Base-by-base conservation (phyloP, 148 eudicot genomes). In the Dysphania ambrosioides region DNA sequence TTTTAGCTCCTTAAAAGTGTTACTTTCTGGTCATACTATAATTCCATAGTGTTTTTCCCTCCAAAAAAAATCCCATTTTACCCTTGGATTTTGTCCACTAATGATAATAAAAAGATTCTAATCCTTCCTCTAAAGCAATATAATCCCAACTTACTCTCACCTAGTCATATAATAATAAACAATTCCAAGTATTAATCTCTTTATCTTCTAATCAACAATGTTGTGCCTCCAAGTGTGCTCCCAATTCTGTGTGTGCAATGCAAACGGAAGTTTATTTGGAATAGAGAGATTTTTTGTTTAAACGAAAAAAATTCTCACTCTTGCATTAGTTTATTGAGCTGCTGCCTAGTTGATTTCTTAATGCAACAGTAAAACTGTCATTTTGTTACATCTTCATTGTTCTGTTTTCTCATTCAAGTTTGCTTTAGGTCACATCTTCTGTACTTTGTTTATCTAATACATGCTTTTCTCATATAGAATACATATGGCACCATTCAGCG, bases 401-500 rank as follows among this genome's bases (percentile, higher is more conserved):
- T 53, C 2, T 53, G 24, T 59, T 12, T 55, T 38, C 59, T 10
- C 65, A 16, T 27, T 57, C 61, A 51, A 2, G 71, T 71, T 35
- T 26, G 30, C 36, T 71, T 63, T 23, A 59, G n/a, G 36, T 67
- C 61, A 51, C 32, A 58, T 9, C 29, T 69, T 35, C 6, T 62
- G 36, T 58, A 27, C 49, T 72, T 36, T 11, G 34, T 27, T 51
- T 29, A 73, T 68, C 73, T 79, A 57, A 76, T 69, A 15, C 62
- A 32, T n/a, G 49, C n/a, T 82, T 68, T 59, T 53, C 78, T 80
- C 34, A 38, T 88, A 86, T 78, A 95, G 99, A 83, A 95, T 95
- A 84, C 99, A 95, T 72, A 89, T 95, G 97, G 97, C 99, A 26
- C 99, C 97, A 80, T 95, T 95, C 85, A 86, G 92, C 71, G 99